Percentiles rank a stretch among this genome's conserved stretches.
Conservation (phyloP, 441 rosid species). For the Flueggea neowawraea region DNA sequence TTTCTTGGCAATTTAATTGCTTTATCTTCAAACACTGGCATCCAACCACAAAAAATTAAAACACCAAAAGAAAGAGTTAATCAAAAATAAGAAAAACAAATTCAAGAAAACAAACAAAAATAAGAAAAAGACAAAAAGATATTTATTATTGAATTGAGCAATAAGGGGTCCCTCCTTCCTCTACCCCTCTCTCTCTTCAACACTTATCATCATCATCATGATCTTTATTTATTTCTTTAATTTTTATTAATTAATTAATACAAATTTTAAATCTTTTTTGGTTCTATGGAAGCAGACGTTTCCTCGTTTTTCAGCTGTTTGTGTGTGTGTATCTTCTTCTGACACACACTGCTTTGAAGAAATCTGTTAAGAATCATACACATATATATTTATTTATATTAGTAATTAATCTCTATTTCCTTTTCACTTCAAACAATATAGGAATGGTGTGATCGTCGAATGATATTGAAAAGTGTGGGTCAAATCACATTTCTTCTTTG, state of each 20-base stretch:
- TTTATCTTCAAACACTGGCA: conserved; percentile 45
- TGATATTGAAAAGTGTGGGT: conserved; percentile 39
- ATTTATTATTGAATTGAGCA: conserved; percentile 33
- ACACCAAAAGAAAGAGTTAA: conserved; percentile 21
- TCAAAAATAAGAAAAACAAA: conserved; percentile 9
- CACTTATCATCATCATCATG: conserved; percentile 11
- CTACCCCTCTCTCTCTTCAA: background rate
- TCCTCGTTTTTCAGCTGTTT: conserved; percentile 72
- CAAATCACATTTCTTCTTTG: conserved; percentile 34
- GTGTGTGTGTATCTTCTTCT: conserved; percentile 55
- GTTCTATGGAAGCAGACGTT: conserved; percentile 53
- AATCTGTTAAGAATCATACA: conserved; percentile 2
- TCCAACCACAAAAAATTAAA: conserved; percentile 44
- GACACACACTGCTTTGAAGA: conserved; percentile 28
- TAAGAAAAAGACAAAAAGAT: conserved; percentile 44
- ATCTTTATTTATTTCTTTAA: background rate
- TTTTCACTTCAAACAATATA: background rate
- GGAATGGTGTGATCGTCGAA: conserved; percentile 18
- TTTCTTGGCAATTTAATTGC: conserved; percentile 39
- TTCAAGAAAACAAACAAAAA: conserved; percentile 12
- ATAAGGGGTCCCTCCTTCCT: conserved; percentile 16
- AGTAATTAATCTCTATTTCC: background rate
- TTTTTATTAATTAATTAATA: background rate
- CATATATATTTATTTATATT: conserved; percentile 7
- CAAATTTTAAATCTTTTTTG: background rate